These are phyloP conservation scores for Ganoderma sp. DNA, from an alignment of 1,284 basidiomycete genomes.

Conservation along the genomic window DNA sequence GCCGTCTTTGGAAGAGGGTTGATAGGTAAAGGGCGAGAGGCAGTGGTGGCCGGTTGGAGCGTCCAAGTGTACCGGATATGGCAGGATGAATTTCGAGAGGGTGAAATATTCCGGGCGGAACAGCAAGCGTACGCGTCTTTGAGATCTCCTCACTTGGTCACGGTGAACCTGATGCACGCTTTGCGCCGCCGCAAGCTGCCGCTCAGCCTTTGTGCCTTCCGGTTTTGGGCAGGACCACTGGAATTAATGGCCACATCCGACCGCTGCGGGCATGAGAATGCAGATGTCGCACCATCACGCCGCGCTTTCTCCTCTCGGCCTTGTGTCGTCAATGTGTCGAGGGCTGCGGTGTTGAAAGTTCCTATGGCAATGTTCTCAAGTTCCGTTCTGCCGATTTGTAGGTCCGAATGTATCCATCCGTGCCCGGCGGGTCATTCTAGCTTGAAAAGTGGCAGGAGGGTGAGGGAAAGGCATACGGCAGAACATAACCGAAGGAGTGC, in stretches of 20 bases:
- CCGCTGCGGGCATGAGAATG: conserved; percentile 17
- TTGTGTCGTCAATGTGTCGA: conserved; percentile 1
- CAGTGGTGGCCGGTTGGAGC: conserved; percentile 15
- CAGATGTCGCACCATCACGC: not conserved
- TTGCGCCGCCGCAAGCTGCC: conserved; percentile 14
- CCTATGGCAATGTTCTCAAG: not conserved
- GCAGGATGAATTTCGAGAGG: conserved; percentile 18
- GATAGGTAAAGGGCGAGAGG: conserved; percentile 26
- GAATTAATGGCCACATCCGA: conserved; percentile 15
- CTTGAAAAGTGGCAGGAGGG: not conserved
- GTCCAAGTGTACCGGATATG: conserved; percentile 20
- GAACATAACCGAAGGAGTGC: not conserved
- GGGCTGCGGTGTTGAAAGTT: conserved; percentile 1
- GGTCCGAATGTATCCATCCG: conserved; percentile 28
- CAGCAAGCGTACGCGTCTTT: conserved; percentile 29
- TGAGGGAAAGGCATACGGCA: not conserved
- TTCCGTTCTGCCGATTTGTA: conserved; percentile 25
- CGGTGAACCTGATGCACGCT: conserved; percentile 20
- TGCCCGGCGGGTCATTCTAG: not conserved
- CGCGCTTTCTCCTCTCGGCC: conserved; percentile 4
- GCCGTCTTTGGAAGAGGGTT: conserved; percentile 27
- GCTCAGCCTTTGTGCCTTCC: conserved; percentile 33
- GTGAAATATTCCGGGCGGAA: conserved; percentile 22
- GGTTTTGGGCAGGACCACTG: conserved; percentile 18
- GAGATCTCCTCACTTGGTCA: conserved; percentile 30